Conservation (phyloP, 495 filamentous ascomycete genomes). For the Rusavskia elegans region DNA sequence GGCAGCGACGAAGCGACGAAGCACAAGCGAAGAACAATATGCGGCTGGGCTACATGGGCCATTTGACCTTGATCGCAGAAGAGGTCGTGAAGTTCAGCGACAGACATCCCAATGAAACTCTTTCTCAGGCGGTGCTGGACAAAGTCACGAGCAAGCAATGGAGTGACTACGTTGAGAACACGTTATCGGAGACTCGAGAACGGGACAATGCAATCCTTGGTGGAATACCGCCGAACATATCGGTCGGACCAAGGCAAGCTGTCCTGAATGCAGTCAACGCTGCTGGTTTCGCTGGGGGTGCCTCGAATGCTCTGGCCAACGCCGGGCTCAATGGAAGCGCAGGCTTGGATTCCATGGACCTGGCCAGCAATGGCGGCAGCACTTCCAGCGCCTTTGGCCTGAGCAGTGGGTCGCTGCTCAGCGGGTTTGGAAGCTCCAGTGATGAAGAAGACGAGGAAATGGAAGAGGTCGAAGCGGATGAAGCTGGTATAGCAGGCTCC, state of each 20-base stretch:
- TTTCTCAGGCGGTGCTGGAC: slow-evolving; percentile 72
- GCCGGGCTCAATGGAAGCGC: slow-evolving; percentile 51
- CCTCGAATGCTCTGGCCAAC: slow-evolving; percentile 57
- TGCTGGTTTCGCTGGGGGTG: slow-evolving; percentile 37
- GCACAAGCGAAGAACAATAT: slow-evolving; percentile 69
- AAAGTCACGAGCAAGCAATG: slow-evolving; percentile 76
- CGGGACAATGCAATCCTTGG: slow-evolving; percentile 98
- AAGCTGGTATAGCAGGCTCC: slow-evolving; percentile 19
- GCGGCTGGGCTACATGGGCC: slow-evolving; percentile 95
- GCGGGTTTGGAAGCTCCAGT: slow-evolving; percentile 89
- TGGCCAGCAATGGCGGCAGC: slow-evolving; percentile 47
- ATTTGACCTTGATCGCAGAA: slow-evolving; percentile 92
- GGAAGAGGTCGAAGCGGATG: slow-evolving; percentile 69
- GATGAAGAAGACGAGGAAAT: slow-evolving; percentile 95
- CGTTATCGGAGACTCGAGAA: slow-evolving; percentile 83
- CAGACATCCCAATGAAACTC: slow-evolving; percentile 73
- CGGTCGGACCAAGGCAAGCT: slow-evolving; percentile 49
- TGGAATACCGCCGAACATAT: slow-evolving; percentile 81
- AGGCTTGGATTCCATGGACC: slow-evolving; percentile 61
- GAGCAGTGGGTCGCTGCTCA: slow-evolving; percentile 55
- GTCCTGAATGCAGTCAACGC: slow-evolving; percentile 45
- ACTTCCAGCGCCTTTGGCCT: slow-evolving; percentile 48
- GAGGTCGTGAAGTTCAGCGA: slow-evolving; percentile 98
- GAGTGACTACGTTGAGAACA: slow-evolving; percentile 92
- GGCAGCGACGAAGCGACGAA: slow-evolving; percentile 73